Base-by-base conservation (phyloP, 2,329 filamentous ascomycete species). In the Ascochyta fabae region DNA sequence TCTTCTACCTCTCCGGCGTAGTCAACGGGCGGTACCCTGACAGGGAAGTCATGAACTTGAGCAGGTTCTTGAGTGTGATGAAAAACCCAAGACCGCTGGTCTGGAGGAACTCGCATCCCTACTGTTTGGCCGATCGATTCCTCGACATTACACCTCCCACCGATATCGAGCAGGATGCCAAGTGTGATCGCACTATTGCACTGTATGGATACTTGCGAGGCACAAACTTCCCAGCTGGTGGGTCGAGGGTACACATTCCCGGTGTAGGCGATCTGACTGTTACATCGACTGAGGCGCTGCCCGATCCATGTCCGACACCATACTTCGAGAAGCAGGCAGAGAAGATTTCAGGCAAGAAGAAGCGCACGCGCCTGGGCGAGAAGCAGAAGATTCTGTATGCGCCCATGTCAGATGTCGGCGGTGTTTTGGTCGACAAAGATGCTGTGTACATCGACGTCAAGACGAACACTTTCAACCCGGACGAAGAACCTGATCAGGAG, bases 21-120 rank as follows among this genome's bases (percentile, higher is more conserved):
- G 90, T 98, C 66, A 99, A 99, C 75, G 95, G 95, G 38, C 85
- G 95, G 61, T 99, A 99, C 70, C 96, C 95, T 0, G 95, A 99
- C 75, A 88, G 96, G 61, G 96, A 99, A 77, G 87, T 99, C 15
- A 91, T 98, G 79, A 99, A 99, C 71, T 78, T 99, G 49, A 96
- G 92, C 13, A 87, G 96, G 51, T 99, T 99, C 75, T 83, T 99
- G 63, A 96, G 91, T 19, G 92, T 99, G 64, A 99, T 99, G 96
- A 99, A 99, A 82, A 99, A 96, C 73, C 94, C 96, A 4, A 85
- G 95, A 56, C 95, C 95, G n/a, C 81, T 99, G 27, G 83, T 99
- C 38, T 99, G 95, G 94, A 86, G 96, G 56, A 99, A 99, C 74
- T 90, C 91, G 1, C 95, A 99, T 80, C 93, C 94, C 4, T 99